These are phyloP conservation scores for Paramecium sonneborni DNA, from an alignment of 73 alveolate genomes.

Conservation along the genomic window DNA sequence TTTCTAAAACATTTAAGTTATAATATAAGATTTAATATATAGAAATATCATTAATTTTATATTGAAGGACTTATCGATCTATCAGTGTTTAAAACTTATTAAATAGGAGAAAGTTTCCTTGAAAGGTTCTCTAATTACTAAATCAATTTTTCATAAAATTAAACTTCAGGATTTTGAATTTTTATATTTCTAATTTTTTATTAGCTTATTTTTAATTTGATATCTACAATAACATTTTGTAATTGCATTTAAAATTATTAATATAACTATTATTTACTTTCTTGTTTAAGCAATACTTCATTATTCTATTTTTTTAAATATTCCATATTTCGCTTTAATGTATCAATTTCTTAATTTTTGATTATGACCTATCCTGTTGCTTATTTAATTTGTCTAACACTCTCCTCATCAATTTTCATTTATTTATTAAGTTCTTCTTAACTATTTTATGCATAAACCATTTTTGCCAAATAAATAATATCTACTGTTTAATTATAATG, in stretches of 20 bases:
- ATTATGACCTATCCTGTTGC: background rate
- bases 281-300: background rate
- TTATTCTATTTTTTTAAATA: background rate
- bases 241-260: background rate
- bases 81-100: background rate
- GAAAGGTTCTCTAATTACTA: background rate
- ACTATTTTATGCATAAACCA: background rate
- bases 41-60: background rate
- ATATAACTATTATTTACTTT: background rate
- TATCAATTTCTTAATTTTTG: background rate
- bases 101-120: background rate
- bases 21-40: background rate
- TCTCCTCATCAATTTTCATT: conserved; percentile 7
- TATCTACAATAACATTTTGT: background rate
- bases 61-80: background rate
- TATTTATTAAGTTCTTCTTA: conserved; percentile 5
- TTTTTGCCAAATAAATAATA: conserved; percentile 11
- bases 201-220: background rate
- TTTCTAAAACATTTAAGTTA: too few species aligned
- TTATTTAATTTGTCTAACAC: background rate
- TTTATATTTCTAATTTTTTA: background rate
- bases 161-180: background rate
- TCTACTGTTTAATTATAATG: conserved; percentile 2
- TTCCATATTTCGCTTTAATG: background rate
- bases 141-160: background rate